Evolutionary conservation across 2,329 filamentous ascomycete species (phyloP), one percentile per base, ranked within the genome.

Genomic region (Paracamarosporium sp.): DNA sequence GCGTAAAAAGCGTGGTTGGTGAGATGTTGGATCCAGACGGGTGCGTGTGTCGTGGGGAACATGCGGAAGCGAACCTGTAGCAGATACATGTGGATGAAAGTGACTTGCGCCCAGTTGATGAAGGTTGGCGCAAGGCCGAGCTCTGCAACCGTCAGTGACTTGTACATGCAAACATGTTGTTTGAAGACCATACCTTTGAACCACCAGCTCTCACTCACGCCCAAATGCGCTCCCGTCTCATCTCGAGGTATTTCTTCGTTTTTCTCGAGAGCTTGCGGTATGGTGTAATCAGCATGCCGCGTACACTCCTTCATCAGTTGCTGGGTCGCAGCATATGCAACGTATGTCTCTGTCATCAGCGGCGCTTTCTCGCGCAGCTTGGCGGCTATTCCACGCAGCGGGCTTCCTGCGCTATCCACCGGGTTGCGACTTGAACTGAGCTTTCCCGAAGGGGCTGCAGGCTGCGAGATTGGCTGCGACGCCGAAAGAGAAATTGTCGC

Each of bases 71-170:
- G 90, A 45, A 91, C 90, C 54, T 91, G 90, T 58, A 98, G 79
- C 57, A 97, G 85, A 82, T 97, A 98, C 85, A 99, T 90, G 82
- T 99, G 94, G 57, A 99, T 85, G 84, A 97, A 96, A 33, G 93
- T 95, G 43, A 98, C 89, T 78, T 98, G 93, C 20, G 93, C 91
- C 95, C 95, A 99, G 55, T 91, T 94, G 73, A 89, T 93, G 78
- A 99, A 99, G 0, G 93, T 98, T 0, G 93, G 91, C 30, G 86
- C 83, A 17, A 99, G 86, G 25, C 86, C 86, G 62, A 97, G 86
- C 50, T 89, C 92, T 96, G 69, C 50, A 38, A 52, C 31, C 40
- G 50, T 72, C 56, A 70, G 60, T 54, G 38, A 43, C 15, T 28
- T 44, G 24, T 31, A 2, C 17, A 12, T 20, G n/a, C 50, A 46